Conservation (phyloP, 306 rosid species). For the Acacia acuminata region DNA sequence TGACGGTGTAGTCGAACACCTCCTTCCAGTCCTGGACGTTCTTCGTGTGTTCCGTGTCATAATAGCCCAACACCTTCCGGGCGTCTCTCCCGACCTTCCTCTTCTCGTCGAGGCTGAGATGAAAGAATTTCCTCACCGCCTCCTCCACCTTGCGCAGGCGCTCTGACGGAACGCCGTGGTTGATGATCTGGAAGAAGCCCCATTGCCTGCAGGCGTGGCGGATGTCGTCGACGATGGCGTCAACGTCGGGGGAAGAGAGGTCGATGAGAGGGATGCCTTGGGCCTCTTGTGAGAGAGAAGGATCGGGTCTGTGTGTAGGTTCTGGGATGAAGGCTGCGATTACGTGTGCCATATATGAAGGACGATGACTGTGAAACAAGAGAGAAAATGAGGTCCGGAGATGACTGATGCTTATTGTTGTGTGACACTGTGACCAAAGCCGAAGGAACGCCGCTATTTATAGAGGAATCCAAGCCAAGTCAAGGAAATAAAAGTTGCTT, state of each 20-base stretch:
- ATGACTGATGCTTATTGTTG: neutral
- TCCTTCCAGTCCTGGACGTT: conserved; percentile 70
- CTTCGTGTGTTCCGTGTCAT: conserved; percentile 51
- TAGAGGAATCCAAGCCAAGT: too few relatives aligned
- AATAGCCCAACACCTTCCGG: conserved; percentile 33
- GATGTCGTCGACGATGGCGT: conserved; percentile 16
- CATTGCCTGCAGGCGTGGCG: conserved; percentile 38
- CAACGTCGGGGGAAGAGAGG: conserved; percentile 39
- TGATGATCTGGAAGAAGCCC: conserved; percentile 42
- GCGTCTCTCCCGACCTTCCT: neutral
- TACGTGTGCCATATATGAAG: conserved; percentile 43
- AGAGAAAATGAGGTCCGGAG: neutral
- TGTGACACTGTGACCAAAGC: too few relatives aligned
- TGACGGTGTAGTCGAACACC: conserved; percentile 41
- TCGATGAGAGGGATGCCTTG: conserved; percentile 59
- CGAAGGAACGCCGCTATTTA: too few relatives aligned
- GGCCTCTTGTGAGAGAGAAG: conserved; percentile 9
- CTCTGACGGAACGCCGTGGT: neutral
- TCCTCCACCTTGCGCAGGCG: neutral
- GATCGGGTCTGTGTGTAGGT: conserved; percentile 52
- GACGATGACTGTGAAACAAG: neutral
- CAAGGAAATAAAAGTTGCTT: too few relatives aligned
- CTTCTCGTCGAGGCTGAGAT: neutral
- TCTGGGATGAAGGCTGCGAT: conserved; percentile 64
- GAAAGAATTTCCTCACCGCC: neutral